Percentiles rank a stretch among this genome's conserved stretches.
phyloP scores from a whole-genome alignment of 768 basidiomycete species.

The Punctularia strigosozonata region DNA sequence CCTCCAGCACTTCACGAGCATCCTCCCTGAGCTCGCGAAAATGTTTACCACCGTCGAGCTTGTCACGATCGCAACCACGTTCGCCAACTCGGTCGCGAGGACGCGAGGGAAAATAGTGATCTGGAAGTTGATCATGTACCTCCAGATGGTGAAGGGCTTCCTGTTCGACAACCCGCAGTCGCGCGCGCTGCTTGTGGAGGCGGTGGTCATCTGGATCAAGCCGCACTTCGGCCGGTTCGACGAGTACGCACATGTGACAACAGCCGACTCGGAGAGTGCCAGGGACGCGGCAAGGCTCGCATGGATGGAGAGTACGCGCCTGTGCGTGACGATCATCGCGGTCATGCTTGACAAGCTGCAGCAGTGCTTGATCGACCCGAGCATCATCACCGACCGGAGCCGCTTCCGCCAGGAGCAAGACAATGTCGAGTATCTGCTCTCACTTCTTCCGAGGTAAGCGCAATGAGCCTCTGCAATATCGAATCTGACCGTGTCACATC shows the following conservation, averaged over 20 bases:
- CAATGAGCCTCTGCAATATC: background rate
- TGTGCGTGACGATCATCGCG: constrained; percentile 81
- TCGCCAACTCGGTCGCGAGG: constrained; percentile 71
- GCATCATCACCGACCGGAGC: constrained; percentile 46
- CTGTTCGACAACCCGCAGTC: constrained; percentile 76
- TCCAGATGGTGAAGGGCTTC: constrained; percentile 83
- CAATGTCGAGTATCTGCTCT: constrained; percentile 78
- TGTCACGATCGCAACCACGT: constrained; percentile 75
- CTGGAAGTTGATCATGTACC: constrained; percentile 89
- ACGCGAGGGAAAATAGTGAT: constrained; percentile 82
- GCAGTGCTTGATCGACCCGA: constrained; percentile 60
- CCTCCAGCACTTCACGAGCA: constrained; percentile 85
- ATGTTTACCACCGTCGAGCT: constrained; percentile 77
- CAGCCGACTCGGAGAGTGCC: constrained; percentile 52
- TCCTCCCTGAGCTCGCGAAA: constrained; percentile 77
- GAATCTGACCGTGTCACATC: constrained; percentile 5
- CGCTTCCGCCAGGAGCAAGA: constrained; percentile 75
- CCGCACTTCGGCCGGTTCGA: constrained; percentile 91
- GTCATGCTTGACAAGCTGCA: constrained; percentile 88
- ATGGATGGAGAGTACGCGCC: constrained; percentile 86
- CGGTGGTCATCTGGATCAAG: constrained; percentile 88
- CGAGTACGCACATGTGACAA: constrained; percentile 53
- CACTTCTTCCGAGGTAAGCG: constrained; percentile 72
- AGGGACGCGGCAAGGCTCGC: constrained; percentile 67
- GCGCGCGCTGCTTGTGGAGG: constrained; percentile 71